These are phyloP conservation scores for Coprinopsis cinerea DNA, from an alignment of 768 basidiomycete species.

Conservation along the genomic window DNA sequence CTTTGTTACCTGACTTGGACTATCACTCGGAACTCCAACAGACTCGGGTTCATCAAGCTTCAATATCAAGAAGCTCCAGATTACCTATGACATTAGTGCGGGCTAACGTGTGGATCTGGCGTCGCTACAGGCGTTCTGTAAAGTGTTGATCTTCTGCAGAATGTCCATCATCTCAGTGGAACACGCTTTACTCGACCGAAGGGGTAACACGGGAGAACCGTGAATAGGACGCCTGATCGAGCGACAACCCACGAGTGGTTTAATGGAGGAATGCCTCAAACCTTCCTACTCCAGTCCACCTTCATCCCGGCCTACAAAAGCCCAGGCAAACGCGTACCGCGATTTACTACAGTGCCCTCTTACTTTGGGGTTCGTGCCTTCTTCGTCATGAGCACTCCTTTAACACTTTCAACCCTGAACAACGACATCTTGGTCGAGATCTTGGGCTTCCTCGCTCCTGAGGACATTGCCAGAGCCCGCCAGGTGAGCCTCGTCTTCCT, in stretches of 20 bases:
- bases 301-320: background rate
- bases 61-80: too few relatives aligned
- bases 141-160: background rate
- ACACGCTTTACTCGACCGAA: background rate
- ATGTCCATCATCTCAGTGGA: background rate
- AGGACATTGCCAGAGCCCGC: constrained; percentile 17
- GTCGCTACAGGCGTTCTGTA: background rate
- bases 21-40: too few relatives aligned
- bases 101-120: background rate
- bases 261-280: background rate
- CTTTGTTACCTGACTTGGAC: too few relatives aligned
- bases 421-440: constrained; percentile 19
- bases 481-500: constrained; percentile 12
- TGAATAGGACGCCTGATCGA: background rate
- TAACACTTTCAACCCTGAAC: background rate
- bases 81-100: too few relatives aligned
- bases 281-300: background rate
- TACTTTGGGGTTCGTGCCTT: background rate
- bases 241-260: background rate
- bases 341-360: background rate
- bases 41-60: too few relatives aligned
- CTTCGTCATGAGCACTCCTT: background rate
- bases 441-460: constrained; percentile 14
- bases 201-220: background rate
- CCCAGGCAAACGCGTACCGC: background rate